Conservation (phyloP, 1,284 basidiomycete species). For the Meripilus lineatus region DNA sequence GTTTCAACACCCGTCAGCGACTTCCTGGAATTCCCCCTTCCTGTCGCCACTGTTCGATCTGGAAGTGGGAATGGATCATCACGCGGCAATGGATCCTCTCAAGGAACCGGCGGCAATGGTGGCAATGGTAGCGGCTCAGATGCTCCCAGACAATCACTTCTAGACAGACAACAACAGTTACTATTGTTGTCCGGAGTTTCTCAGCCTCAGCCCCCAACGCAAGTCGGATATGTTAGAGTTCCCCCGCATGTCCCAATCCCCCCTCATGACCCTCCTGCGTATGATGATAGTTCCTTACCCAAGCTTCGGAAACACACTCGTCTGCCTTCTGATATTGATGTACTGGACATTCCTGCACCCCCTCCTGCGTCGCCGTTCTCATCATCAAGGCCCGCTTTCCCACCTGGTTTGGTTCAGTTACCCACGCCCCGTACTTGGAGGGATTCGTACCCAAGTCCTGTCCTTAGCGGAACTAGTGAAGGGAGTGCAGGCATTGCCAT, state of each 20-base stretch:
- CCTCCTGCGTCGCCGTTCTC: slow-evolving; percentile 45
- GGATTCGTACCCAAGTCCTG: slow-evolving; percentile 26
- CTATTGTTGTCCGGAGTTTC: too few species aligned
- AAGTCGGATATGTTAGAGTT: slow-evolving; percentile 23
- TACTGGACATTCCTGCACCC: slow-evolving; percentile 59
- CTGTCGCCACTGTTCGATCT: slow-evolving; percentile 15
- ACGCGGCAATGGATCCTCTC: slow-evolving; percentile 8
- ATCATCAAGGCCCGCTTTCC: slow-evolving; percentile 34
- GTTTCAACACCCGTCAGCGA: slow-evolving; percentile 41
- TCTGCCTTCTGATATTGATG: slow-evolving; percentile 33
- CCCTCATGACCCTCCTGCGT: slow-evolving; percentile 30
- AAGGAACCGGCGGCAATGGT: not conserved
- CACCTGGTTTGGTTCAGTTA: slow-evolving; percentile 44
- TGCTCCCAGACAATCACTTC: too few species aligned
- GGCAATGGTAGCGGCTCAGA: not conserved
- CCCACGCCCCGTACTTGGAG: slow-evolving; percentile 38
- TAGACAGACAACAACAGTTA: too few species aligned
- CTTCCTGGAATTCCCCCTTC: slow-evolving; percentile 23
- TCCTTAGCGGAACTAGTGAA: slow-evolving; percentile 18
- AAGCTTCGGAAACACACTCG: slow-evolving; percentile 15
- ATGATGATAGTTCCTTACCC: slow-evolving; percentile 21
- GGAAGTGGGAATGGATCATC: slow-evolving; percentile 13
- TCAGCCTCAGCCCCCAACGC: too few species aligned
- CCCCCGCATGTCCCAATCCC: slow-evolving; percentile 8
- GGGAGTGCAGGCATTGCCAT: slow-evolving; percentile 36